Percentiles rank a stretch among this genome's conserved stretches.
phyloP scores from a whole-genome alignment of 768 basidiomycete genomes.

The Wakefieldia striispora region DNA sequence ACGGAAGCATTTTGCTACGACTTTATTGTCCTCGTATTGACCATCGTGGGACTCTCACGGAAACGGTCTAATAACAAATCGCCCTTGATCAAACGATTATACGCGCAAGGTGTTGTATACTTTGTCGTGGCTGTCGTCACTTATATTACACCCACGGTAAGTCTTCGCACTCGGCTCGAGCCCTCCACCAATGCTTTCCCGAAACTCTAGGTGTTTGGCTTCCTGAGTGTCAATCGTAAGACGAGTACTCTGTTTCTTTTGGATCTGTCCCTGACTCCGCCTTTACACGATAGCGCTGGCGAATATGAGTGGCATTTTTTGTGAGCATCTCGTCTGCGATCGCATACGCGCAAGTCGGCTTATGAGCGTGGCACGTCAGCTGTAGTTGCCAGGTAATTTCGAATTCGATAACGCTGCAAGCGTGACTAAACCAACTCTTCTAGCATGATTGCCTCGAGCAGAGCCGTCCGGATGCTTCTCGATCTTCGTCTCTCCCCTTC shows the following conservation, averaged over 20 bases:
- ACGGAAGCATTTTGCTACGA: conserved; percentile 22
- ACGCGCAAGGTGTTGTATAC: conserved; percentile 21
- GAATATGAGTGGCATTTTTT: not conserved
- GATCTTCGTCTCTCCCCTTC: too few species aligned
- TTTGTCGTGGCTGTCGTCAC: conserved; percentile 17
- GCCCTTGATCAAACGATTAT: conserved; percentile 14
- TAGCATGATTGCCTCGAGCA: too few species aligned
- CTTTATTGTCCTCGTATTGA: conserved; percentile 18
- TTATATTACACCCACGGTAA: conserved; percentile 17
- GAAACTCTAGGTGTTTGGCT: conserved; percentile 12
- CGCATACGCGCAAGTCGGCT: too few species aligned
- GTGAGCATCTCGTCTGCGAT: conserved; percentile 4
- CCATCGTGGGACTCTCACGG: conserved; percentile 15
- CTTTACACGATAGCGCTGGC: not conserved
- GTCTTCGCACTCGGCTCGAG: not conserved
- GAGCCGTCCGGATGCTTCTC: too few species aligned
- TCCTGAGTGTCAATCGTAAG: not conserved
- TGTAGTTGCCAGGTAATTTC: too few species aligned
- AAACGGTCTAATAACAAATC: conserved; percentile 7
- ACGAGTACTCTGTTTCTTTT: too few species aligned
- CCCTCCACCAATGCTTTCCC: not conserved
- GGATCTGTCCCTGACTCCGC: too few species aligned
- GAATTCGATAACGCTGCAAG: too few species aligned
- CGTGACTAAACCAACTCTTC: too few species aligned
- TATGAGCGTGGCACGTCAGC: too few species aligned